Evolutionary conservation across 805 yeast species (phyloP).

Genomic region (Cephaloascus albidus): DNA sequence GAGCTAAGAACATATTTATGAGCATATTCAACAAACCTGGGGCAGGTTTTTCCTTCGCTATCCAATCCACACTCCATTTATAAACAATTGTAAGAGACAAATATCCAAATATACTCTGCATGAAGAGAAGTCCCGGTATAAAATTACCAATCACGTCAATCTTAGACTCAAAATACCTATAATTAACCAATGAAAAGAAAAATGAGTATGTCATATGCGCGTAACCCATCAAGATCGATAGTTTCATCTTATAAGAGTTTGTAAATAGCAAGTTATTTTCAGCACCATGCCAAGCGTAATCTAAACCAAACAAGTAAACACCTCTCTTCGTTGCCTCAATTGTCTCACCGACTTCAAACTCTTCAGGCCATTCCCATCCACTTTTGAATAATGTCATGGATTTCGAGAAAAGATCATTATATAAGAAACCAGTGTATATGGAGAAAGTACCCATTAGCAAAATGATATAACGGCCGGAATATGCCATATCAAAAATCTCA

Average conservation of each 20-base stretch:
- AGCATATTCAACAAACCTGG: slow-evolving; percentile 93
- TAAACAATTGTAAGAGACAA: slow-evolving; percentile 76
- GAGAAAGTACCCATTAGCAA: slow-evolving; percentile 91
- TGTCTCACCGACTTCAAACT: slow-evolving; percentile 59
- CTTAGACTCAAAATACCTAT: slow-evolving; percentile 52
- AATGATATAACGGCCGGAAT: slow-evolving; percentile 82
- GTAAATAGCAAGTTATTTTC: slow-evolving; percentile 86
- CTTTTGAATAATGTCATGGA: slow-evolving; percentile 81
- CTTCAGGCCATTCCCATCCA: slow-evolving; percentile 91
- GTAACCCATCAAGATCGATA: slow-evolving; percentile 91
- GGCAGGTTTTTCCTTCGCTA: slow-evolving; percentile 63
- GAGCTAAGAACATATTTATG: slow-evolving; percentile 90
- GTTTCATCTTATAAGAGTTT: slow-evolving; percentile 95
- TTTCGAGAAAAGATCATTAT: slow-evolving; percentile 89
- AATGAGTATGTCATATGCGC: slow-evolving; percentile 89
- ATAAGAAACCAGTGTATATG: slow-evolving; percentile 88
- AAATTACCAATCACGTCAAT: slow-evolving; percentile 90
- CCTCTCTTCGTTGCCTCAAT: slow-evolving; percentile 60
- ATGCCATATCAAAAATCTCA: slow-evolving; percentile 96
- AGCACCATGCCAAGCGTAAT: slow-evolving; percentile 95
- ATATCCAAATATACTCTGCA: slow-evolving; percentile 96
- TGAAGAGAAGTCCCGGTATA: slow-evolving; percentile 85
- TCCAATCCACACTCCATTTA: slow-evolving; percentile 95
- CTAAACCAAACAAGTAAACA: slow-evolving; percentile 78
- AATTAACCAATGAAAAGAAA: slow-evolving; percentile 77